Evolutionary conservation across 345 rosid species (phyloP).

Genomic region (Combretum micranthum): DNA sequence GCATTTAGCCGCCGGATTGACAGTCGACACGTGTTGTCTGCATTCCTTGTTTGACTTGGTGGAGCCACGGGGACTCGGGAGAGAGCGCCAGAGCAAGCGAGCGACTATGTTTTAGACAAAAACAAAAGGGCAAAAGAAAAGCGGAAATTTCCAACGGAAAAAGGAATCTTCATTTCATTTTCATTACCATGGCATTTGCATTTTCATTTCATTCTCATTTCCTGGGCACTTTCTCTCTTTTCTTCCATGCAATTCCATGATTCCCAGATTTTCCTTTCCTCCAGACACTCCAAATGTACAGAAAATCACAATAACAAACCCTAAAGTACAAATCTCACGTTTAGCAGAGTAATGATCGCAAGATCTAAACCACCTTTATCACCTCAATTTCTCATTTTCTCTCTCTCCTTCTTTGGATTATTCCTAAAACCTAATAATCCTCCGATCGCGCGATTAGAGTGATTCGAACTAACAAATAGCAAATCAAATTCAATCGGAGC

Average conservation of each 20-base stretch:
- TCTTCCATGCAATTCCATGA: constrained; percentile 3
- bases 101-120: neutral
- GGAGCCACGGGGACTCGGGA: constrained; percentile 38
- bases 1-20: too few relatives aligned
- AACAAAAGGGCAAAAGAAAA: neutral
- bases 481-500: too few relatives aligned
- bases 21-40: constrained; percentile 17
- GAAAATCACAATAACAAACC: too few relatives aligned
- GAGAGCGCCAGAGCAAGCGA: neutral
- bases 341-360: constrained; percentile 9
- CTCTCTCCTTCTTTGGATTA: neutral
- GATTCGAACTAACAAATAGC: neutral
- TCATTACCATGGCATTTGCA: constrained; percentile 4
- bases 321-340: too few relatives aligned
- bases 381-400: too few relatives aligned
- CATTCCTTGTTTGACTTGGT: constrained; percentile 28
- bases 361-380: constrained; percentile 6
- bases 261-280: neutral
- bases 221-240: neutral
- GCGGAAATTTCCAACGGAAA: neutral
- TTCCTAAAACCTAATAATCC: neutral
- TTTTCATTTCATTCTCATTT: constrained; percentile 9
- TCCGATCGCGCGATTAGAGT: constrained; percentile 10
- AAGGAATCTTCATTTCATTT: neutral
- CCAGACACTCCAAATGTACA: neutral